Percentiles rank a stretch among this genome's conserved stretches.
Evolutionary conservation across 169 alveolate genomes (phyloP).

Genomic region (Plasmodium knowlesi): DNA sequence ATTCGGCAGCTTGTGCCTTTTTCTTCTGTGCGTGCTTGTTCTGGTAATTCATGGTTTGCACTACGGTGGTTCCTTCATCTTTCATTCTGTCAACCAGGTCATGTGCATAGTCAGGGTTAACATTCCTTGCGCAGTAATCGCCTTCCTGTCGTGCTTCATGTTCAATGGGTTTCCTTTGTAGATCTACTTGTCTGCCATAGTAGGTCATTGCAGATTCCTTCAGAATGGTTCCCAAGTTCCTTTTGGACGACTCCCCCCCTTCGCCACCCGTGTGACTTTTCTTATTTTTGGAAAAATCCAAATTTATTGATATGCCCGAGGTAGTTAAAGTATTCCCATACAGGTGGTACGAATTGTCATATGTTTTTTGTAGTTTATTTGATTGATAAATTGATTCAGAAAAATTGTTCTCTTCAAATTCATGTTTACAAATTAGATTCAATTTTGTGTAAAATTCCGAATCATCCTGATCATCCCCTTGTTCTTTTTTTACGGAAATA

Average conservation of each 20-base stretch:
- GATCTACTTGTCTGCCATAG: neutral
- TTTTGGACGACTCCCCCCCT: neutral
- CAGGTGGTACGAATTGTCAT: constrained; percentile 29
- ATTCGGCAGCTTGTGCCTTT: neutral
- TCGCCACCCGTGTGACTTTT: neutral
- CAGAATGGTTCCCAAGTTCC: neutral
- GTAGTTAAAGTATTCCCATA: constrained; percentile 45
- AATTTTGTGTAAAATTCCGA: neutral
- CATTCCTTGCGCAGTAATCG: neutral
- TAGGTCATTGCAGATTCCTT: constrained; percentile 23
- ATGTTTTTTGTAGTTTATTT: neutral
- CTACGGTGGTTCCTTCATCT: neutral
- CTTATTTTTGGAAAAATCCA: neutral
- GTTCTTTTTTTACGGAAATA: neutral
- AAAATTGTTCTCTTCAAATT: neutral
- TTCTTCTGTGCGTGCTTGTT: neutral
- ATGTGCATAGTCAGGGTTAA: neutral
- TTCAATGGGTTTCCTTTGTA: neutral
- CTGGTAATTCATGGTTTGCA: neutral
- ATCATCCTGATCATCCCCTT: neutral
- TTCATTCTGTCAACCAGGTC: neutral
- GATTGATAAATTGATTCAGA: neutral
- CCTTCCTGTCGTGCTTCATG: too few relatives aligned
- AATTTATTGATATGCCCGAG: constrained; percentile 21
- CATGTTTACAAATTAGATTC: constrained; percentile 17